Percentiles rank a stretch among this genome's conserved stretches.
These are phyloP conservation scores for Bryoerythrophyllum caledonicum DNA, from an alignment of 225 moss, liverwort and hornwort genomes.

Conservation along the genomic window DNA sequence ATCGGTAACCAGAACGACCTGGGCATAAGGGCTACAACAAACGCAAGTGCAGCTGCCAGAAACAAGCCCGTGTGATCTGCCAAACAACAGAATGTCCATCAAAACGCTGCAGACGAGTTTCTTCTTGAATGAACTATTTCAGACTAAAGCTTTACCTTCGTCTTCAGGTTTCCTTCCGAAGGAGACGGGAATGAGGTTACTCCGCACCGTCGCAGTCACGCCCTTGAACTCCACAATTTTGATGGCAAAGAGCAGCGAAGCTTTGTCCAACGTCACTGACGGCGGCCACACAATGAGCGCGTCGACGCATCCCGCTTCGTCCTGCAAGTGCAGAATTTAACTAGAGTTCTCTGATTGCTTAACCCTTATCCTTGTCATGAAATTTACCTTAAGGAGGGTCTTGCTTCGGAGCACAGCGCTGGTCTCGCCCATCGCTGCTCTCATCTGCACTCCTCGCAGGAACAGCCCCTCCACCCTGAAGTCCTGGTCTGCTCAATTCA, in stretches of 20 bases:
- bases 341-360: no score
- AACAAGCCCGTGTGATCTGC: slow-evolving; percentile 57
- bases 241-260: slow-evolving; percentile 49
- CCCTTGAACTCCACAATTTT: slow-evolving; percentile 58
- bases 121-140: no score
- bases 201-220: slow-evolving; percentile 37
- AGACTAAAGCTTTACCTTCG: slow-evolving; percentile 27
- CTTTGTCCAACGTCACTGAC: slow-evolving; percentile 30
- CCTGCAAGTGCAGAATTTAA: slow-evolving; percentile 14
- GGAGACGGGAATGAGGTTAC: slow-evolving; percentile 47
- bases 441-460: slow-evolving; percentile 59
- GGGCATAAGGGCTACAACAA: slow-evolving; percentile 47
- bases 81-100: not conserved
- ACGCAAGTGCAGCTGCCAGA: slow-evolving; percentile 44
- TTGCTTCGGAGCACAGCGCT: slow-evolving; percentile 44
- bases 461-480: slow-evolving; percentile 58
- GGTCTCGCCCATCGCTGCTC: slow-evolving; percentile 37
- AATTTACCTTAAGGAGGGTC: slow-evolving; percentile 46
- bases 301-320: slow-evolving; percentile 43
- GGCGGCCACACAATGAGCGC: slow-evolving; percentile 47
- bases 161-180: slow-evolving; percentile 38
- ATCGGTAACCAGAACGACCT: slow-evolving; percentile 50
- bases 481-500: slow-evolving; percentile 38
- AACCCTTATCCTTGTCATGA: not conserved
- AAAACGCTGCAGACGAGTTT: no score